Percentiles rank a stretch among this genome's conserved stretches.
Conservation (phyloP, 2,329 filamentous ascomycete species). For the Lasiodiplodia gonubiensis region DNA sequence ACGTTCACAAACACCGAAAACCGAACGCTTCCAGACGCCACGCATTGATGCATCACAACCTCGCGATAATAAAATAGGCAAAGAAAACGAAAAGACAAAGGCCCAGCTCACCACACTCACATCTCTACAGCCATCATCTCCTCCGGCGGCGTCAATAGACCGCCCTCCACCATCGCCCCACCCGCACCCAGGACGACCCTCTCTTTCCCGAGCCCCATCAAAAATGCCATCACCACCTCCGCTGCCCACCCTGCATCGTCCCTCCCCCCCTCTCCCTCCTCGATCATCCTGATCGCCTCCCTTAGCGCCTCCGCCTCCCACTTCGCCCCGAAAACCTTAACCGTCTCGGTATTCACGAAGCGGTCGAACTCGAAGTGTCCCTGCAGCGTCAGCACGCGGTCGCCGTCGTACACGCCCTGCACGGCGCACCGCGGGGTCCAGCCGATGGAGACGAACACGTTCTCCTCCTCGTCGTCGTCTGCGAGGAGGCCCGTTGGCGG, state of each 20-base stretch:
- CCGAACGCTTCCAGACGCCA: background rate
- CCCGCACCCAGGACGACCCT: slow-evolving; percentile 53
- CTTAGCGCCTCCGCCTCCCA: slow-evolving; percentile 46
- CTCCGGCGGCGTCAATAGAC: slow-evolving; percentile 39
- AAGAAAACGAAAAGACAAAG: background rate
- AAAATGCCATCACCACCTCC: slow-evolving; percentile 42
- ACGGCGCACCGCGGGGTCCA: slow-evolving; percentile 44
- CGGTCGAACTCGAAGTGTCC: slow-evolving; percentile 55
- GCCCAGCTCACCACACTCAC: background rate
- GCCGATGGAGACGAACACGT: slow-evolving; percentile 32
- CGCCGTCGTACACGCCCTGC: slow-evolving; percentile 47
- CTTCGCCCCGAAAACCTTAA: slow-evolving; percentile 46
- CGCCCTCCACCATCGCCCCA: slow-evolving; percentile 52
- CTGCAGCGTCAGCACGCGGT: slow-evolving; percentile 53
- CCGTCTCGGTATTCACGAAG: slow-evolving; percentile 52
- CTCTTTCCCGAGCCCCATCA: slow-evolving; percentile 53
- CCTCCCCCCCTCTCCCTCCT: slow-evolving; percentile 37
- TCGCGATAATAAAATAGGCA: background rate
- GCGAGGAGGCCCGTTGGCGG: slow-evolving; percentile 30
- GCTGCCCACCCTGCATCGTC: slow-evolving; percentile 42
- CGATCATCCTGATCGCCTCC: background rate
- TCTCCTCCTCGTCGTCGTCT: background rate
- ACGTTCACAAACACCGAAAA: background rate
- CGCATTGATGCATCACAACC: background rate
- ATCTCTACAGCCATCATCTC: slow-evolving; percentile 41